These are phyloP conservation scores for Penicillium manginii DNA, from an alignment of 495 filamentous ascomycete genomes.

Conservation along the genomic window DNA sequence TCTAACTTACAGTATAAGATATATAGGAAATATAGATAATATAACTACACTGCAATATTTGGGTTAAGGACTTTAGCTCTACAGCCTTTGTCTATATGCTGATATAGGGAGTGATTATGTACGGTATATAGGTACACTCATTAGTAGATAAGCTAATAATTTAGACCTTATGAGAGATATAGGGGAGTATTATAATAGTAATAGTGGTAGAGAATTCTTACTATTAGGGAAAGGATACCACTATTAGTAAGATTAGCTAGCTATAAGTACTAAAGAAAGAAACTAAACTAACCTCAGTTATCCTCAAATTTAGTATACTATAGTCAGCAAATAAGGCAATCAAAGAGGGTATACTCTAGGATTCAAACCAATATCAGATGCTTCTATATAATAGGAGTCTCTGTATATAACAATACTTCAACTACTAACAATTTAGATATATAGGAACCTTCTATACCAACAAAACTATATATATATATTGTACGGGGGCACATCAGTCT, in stretches of 20 bases:
- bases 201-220: background rate
- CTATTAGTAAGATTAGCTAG: slow-evolving; percentile 2
- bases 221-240: background rate
- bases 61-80: background rate
- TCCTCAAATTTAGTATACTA: slow-evolving; percentile 7
- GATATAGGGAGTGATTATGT: background rate
- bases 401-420: slow-evolving; percentile 3
- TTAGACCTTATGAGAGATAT: background rate
- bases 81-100: background rate
- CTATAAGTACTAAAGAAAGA: background rate
- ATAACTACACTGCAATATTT: background rate
- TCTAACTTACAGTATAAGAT: background rate
- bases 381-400: slow-evolving; percentile 2
- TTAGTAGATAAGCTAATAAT: background rate
- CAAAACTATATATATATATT: background rate
- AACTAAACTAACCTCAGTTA: background rate
- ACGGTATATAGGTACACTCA: background rate
- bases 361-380: background rate
- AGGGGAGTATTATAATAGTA: background rate
- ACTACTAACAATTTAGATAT: slow-evolving; percentile 7
- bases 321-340: slow-evolving; percentile 1
- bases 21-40: slow-evolving; percentile 1
- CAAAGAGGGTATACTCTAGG: background rate
- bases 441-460: slow-evolving; percentile 11
- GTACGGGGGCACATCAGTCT: slow-evolving; percentile 4